Evolutionary conservation across 306 rosid genomes (phyloP).

Genomic region (Dryas alaskensis): DNA sequence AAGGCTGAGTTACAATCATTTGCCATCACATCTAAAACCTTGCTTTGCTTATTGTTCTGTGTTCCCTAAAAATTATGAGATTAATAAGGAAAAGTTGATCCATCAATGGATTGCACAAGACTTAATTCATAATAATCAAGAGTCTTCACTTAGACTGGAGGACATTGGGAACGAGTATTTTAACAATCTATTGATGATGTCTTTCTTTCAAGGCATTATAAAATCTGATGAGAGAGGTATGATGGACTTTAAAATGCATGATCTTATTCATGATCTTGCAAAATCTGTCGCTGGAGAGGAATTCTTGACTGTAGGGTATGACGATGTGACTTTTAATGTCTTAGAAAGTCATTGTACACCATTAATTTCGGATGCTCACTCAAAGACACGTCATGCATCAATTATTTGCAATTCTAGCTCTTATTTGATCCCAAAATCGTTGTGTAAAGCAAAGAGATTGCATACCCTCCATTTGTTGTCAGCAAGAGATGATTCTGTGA

Average conservation of each 20-base stretch:
- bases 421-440: conserved; percentile 11
- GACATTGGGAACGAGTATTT: conserved; percentile 28
- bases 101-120: conserved; percentile 34
- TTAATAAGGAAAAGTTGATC: conserved; percentile 31
- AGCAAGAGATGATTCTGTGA: conserved; percentile 13
- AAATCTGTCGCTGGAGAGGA: conserved; percentile 22
- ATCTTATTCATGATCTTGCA: conserved; percentile 29
- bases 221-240: not conserved
- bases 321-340: not conserved
- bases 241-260: conserved; percentile 27
- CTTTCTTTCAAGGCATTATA: conserved; percentile 31
- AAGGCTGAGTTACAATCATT: not conserved
- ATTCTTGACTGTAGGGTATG: conserved; percentile 18
- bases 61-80: conserved; percentile 29
- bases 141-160: conserved; percentile 10
- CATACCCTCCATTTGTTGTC: conserved; percentile 22
- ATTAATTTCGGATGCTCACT: not conserved
- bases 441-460: conserved; percentile 21
- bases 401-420: conserved; percentile 18
- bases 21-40: conserved; percentile 22
- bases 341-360: not conserved
- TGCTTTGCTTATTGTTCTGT: conserved; percentile 32
- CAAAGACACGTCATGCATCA: conserved; percentile 27
- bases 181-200: conserved; percentile 22
- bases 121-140: conserved; percentile 3